Conservation (phyloP, 257 asterid species). For the Eucommia ulmoides region DNA sequence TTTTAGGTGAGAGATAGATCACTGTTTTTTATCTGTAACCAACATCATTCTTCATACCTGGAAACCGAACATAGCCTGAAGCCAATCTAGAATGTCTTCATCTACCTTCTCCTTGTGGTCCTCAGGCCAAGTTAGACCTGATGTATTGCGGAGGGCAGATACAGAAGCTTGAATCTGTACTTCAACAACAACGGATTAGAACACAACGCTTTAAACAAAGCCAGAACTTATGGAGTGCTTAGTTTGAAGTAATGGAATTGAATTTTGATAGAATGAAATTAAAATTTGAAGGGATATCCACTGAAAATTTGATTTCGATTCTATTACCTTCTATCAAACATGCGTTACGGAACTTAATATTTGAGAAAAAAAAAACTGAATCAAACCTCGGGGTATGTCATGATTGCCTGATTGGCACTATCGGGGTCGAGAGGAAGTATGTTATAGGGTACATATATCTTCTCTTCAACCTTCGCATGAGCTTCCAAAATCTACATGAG, state of each 20-base stretch:
- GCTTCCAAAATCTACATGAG: constrained; percentile 79
- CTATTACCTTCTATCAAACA: background rate
- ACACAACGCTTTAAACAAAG: background rate
- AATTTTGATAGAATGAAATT: no score
- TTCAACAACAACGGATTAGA: constrained; percentile 10
- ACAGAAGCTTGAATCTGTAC: constrained; percentile 88
- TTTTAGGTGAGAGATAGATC: background rate
- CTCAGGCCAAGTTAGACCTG: constrained; percentile 96
- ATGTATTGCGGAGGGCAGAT: constrained; percentile 73
- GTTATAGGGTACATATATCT: constrained; percentile 82
- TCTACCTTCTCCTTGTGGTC: constrained; percentile 65
- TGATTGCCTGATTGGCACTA: constrained; percentile 81
- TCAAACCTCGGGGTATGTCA: constrained; percentile 86
- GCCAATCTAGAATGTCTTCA: constrained; percentile 93
- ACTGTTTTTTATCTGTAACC: background rate
- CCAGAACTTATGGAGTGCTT: background rate
- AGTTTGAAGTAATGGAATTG: no score
- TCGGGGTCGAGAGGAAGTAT: constrained; percentile 94
- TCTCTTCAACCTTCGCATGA: constrained; percentile 66
- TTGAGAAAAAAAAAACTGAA: constrained; percentile 9
- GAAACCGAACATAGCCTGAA: constrained; percentile 90
- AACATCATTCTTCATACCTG: constrained; percentile 39
- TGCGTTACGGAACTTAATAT: constrained; percentile 4
- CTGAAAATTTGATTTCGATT: no score
- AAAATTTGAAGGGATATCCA: no score